A percentile compares a stretch with the other conserved stretches of the same genome.
Evolutionary conservation across 257 asterid genomes (phyloP).

Genomic region (Nemophila menziesii): DNA sequence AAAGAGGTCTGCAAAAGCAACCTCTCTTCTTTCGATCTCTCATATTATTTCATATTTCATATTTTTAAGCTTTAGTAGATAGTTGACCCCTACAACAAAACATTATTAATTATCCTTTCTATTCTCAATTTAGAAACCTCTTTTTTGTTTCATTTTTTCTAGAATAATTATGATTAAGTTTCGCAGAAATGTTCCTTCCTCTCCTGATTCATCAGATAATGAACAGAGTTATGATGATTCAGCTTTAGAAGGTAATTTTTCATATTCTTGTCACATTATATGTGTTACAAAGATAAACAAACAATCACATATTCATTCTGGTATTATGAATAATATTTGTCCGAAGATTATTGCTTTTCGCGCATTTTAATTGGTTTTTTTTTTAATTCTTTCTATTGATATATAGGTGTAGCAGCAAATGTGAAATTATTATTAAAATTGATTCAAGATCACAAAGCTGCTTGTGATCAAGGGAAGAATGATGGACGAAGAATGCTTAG

Average conservation of each 20-base stretch:
- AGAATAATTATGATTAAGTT: conserved; percentile 24
- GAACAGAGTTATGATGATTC: conserved; percentile 41
- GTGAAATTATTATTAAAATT: conserved; percentile 51
- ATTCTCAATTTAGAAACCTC: conserved; percentile 11
- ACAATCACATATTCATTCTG: neutral
- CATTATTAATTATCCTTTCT: conserved; percentile 4
- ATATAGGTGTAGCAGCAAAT: conserved; percentile 72
- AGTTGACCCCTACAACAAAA: conserved; percentile 7
- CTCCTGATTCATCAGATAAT: conserved; percentile 22
- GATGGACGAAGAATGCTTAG: conserved; percentile 68
- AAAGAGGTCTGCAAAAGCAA: conserved; percentile 25
- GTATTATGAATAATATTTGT: neutral
- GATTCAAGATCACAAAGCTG: conserved; percentile 64
- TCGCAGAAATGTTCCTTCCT: conserved; percentile 32
- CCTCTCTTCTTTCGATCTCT: conserved; percentile 46
- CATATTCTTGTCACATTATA: neutral
- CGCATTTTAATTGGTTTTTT: neutral
- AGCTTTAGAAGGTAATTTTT: conserved; percentile 46
- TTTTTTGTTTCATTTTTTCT: conserved; percentile 4
- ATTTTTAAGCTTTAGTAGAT: conserved; percentile 6
- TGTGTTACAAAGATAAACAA: neutral
- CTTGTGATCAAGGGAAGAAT: conserved; percentile 35
- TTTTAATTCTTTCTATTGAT: conserved; percentile 3
- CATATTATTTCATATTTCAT: conserved; percentile 4
- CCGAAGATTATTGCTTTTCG: too few species aligned